Evolutionary conservation across 352 stramenopile species (phyloP).

Genomic region (Pythium inflatum): DNA sequence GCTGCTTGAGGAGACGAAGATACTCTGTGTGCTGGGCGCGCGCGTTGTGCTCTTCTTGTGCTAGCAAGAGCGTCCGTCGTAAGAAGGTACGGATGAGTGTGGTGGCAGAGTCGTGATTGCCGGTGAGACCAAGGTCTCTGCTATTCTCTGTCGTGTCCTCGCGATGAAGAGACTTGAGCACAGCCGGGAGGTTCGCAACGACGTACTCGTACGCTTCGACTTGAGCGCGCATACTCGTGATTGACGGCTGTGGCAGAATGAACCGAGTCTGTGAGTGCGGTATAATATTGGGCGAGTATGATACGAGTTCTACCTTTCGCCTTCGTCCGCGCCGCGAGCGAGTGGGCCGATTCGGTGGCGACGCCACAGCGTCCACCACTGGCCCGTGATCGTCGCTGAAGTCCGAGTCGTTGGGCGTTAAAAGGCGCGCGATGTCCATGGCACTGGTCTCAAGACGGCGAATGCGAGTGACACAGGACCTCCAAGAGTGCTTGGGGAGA

Average conservation of each 20-base stretch:
- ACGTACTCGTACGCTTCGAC: background rate
- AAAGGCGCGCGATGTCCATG: constrained; percentile 5
- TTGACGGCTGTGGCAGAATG: background rate
- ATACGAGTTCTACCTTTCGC: background rate
- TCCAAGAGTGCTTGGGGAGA: no score
- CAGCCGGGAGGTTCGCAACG: background rate
- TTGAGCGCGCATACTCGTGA: background rate
- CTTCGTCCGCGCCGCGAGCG: background rate
- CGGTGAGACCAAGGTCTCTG: background rate
- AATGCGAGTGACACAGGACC: no score
- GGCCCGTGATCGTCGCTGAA: constrained; percentile 32
- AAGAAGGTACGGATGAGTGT: background rate
- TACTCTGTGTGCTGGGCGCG: background rate
- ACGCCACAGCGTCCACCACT: constrained; percentile 29
- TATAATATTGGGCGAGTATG: no score
- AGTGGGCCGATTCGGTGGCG: no score
- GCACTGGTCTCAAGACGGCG: no score
- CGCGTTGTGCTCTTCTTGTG: background rate
- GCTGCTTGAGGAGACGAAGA: background rate
- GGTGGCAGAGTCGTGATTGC: background rate
- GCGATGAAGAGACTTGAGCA: no score
- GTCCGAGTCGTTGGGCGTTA: constrained; percentile 27
- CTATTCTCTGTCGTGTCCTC: no score
- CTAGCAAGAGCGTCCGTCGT: background rate
- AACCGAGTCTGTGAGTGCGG: no score